A percentile compares a stretch with the other conserved stretches of the same genome.
These are phyloP conservation scores for Trichophyton benhamiae DNA, from an alignment of 2,329 filamentous ascomycete genomes.

Conservation along the genomic window DNA sequence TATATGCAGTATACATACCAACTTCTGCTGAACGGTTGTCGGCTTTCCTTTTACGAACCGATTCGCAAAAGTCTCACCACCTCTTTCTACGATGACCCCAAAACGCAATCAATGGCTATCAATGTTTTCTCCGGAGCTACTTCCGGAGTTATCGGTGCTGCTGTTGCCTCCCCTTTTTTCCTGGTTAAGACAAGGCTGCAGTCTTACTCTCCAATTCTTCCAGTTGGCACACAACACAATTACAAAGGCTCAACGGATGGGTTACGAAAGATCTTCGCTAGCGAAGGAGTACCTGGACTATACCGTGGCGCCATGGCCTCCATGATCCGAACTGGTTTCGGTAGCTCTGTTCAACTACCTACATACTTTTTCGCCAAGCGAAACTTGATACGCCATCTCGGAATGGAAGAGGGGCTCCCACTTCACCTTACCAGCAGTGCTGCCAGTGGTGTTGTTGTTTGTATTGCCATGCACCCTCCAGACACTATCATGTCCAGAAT, in stretches of 20 bases:
- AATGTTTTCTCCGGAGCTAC: constrained; percentile 88
- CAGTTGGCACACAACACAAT: constrained; percentile 90
- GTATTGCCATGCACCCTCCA: constrained; percentile 94
- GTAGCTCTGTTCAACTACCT: constrained; percentile 87
- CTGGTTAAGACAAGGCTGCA: constrained; percentile 93
- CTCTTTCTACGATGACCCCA: constrained; percentile 57
- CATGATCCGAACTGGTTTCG: constrained; percentile 92
- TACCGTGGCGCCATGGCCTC: constrained; percentile 86
- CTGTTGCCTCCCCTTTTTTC: constrained; percentile 93
- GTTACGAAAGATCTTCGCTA: constrained; percentile 60
- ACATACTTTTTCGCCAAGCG: constrained; percentile 98
- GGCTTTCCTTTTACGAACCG: constrained; percentile 94
- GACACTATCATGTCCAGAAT: constrained; percentile 98
- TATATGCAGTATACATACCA: constrained; percentile 70
- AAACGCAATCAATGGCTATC: constrained; percentile 71
- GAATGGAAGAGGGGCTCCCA: constrained; percentile 79
- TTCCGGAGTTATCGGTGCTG: constrained; percentile 81
- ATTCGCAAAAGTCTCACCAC: constrained; percentile 61
- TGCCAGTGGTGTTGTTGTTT: constrained; percentile 87
- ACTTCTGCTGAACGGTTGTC: constrained; percentile 88
- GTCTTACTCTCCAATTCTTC: constrained; percentile 81
- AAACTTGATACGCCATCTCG: constrained; percentile 64
- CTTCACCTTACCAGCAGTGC: constrained; percentile 83
- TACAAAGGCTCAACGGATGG: constrained; percentile 82
- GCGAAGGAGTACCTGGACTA: constrained; percentile 66